Evolutionary conservation across 2,329 filamentous ascomycete genomes (phyloP), one percentile per base, ranked within the genome.

Genomic region (Nothophoma quercina): DNA sequence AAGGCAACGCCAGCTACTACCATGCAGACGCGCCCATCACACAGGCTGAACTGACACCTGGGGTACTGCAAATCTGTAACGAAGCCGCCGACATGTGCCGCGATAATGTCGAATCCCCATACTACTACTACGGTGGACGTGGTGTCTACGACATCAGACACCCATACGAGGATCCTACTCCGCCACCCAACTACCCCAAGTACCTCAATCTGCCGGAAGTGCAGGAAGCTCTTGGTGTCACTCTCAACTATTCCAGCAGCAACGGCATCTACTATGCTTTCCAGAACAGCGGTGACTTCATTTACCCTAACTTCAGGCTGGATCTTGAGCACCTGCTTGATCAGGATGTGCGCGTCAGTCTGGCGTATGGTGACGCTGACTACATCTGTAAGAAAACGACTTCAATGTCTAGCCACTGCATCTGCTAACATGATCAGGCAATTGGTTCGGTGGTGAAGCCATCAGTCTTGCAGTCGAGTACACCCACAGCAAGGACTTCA

Each of bases 361-460:
- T 77, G 39, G 59, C 60, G 19, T 72, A 73, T 33, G 71, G 69
- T 10, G 70, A 73, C 54, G 69, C 69, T 18, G 70, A 73, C 41
- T 77, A 73, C 58, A 63, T 75, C 56, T 76, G 74, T 65, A 70
- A 75, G 56, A 23, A 0, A 7, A 16, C 49, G 69, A 64, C 58
- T 58, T 7, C 8, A 10, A 9, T 1, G 9, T 15, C 13, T 3
- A 12, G 4, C 8, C 21, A 18, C 2, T 3, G 10, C 0, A 15
- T 22, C 28, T 43, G 23, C 56, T 59, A 30, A 59, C 15, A 22
- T 10, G 10, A 3, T 10, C 19, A 64, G 65, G 64, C 40, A 76
- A 76, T 59, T 76, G 74, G 75, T 73, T 74, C 61, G 91, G 91
- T 15, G 90, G 89, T 21, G 82, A 95, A 73, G 87, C 88, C 5